Percentiles rank a stretch among this genome's conserved stretches.
Evolutionary conservation across 805 yeast species (phyloP).

Genomic region (Tanozyma kutaoensis): DNA sequence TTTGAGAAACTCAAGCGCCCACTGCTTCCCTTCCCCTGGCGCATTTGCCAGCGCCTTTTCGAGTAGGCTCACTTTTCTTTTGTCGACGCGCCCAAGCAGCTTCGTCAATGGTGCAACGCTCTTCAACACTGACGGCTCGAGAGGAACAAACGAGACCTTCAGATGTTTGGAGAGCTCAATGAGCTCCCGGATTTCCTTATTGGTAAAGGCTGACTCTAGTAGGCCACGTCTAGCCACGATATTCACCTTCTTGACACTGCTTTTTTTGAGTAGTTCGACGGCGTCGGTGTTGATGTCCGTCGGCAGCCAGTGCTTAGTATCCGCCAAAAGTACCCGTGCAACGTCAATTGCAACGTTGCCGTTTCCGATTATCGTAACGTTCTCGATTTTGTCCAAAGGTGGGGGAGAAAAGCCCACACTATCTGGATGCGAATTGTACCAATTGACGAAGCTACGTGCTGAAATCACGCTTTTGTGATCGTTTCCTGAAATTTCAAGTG

Average conservation of each 20-base stretch:
- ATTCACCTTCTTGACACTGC: conserved; percentile 49
- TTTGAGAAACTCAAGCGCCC: conserved; percentile 61
- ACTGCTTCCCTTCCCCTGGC: conserved; percentile 16
- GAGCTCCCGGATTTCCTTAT: conserved; percentile 81
- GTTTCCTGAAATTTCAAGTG: conserved; percentile 47
- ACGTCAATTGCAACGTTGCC: conserved; percentile 95
- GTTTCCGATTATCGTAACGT: conserved; percentile 81
- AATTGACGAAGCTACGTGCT: conserved; percentile 81
- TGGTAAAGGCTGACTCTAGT: conserved; percentile 78
- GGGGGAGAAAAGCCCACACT: conserved; percentile 25
- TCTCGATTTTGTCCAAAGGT: conserved; percentile 44
- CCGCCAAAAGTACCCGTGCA: conserved; percentile 61
- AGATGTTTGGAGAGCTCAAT: conserved; percentile 43
- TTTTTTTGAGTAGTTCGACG: conserved; percentile 31
- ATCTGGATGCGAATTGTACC: conserved; percentile 91
- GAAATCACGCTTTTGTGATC: conserved; percentile 54
- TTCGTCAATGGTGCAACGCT: no score
- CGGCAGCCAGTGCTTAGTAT: conserved; percentile 35
- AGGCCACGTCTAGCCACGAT: conserved; percentile 83
- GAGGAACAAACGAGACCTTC: conserved; percentile 25
- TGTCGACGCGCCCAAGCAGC: conserved; percentile 39
- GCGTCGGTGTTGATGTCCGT: conserved; percentile 71
- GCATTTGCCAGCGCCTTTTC: conserved; percentile 26
- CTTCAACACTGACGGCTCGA: conserved; percentile 10
- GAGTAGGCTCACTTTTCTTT: conserved; percentile 53